Evolutionary conservation across 1,284 basidiomycete genomes (phyloP), one percentile per base, ranked within the genome.

Genomic region (Hymenochaete sp.): DNA sequence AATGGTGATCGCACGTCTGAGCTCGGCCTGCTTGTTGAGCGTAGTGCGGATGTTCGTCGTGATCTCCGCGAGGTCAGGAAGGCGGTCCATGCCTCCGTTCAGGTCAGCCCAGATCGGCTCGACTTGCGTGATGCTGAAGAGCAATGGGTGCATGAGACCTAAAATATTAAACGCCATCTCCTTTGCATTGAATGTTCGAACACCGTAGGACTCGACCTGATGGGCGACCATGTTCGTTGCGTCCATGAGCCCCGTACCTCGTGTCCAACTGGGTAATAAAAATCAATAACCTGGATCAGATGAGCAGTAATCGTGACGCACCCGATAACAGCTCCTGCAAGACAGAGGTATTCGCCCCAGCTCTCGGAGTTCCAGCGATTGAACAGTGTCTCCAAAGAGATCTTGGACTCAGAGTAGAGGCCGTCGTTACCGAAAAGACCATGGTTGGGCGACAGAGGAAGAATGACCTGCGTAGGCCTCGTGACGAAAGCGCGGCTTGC

Each of bases 141-240:
- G 77, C n/a, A 98, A 80, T 35, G 96, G 95, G 63, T 98, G 96
- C 92, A 98, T 96, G 38, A 95, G 76, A 55, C 95, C 96, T 47
- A 98, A 82, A 57, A 98, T 91, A 69, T 98, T 98, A 81, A 98
- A 98, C 2, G 93, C 93, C 95, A 98, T 98, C 71, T 98, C 95
- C 71, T 97, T 97, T 40, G 93, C 87, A 2, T 92, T 96, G 80
- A 98, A 98, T 3, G 96, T 98, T 56, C 95, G 82, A 52, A 96
- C 88, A 55, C 96, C 95, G 53, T 91, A 79, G 54, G 83, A 78
- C 69, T 98, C 95, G 42, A 98, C 77, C 51, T 93, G 90, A 53
- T 96, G 89, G 35, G 96, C 91, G 45, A 98, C 83, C 44, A 88
- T 91, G 68, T 97, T 96, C 47, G 91, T 95, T 3, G 90, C 86